phyloP scores from a whole-genome alignment of 495 filamentous ascomycete genomes.

The Penicillium daleae region DNA sequence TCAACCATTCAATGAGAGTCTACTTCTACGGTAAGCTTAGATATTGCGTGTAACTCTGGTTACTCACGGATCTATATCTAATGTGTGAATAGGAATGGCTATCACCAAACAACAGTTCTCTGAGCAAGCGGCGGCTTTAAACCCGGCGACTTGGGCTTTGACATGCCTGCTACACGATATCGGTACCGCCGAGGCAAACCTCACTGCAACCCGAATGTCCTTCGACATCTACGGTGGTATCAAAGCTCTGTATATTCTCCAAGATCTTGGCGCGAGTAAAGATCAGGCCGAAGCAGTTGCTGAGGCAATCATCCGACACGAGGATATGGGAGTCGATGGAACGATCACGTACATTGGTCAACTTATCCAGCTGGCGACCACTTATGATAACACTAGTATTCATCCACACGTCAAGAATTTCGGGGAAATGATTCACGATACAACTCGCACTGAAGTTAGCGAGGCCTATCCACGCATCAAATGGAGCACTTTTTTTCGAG shows the following conservation, averaged over 20 bases:
- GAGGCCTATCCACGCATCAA: constrained; percentile 23
- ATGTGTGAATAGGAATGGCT: constrained; percentile 24
- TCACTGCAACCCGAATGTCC: constrained; percentile 58
- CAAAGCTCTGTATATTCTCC: constrained; percentile 62
- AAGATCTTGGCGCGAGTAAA: constrained; percentile 39
- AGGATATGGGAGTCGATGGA: constrained; percentile 66
- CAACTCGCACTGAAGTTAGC: constrained; percentile 23
- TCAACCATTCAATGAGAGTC: constrained; percentile 76
- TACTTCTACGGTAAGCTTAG: constrained; percentile 62
- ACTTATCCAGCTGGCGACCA: constrained; percentile 75
- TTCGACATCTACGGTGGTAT: constrained; percentile 48
- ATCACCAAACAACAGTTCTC: constrained; percentile 37
- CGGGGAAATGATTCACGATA: constrained; percentile 20
- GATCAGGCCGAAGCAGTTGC: constrained; percentile 57
- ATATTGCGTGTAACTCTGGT: background rate
- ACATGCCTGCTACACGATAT: constrained; percentile 75
- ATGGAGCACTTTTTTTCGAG: constrained; percentile 32
- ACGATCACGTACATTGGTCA: constrained; percentile 68
- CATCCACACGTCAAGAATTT: constrained; percentile 29
- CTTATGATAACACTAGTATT: constrained; percentile 61
- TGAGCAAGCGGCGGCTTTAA: constrained; percentile 18
- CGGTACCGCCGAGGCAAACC: constrained; percentile 64
- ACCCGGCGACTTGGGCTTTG: constrained; percentile 55
- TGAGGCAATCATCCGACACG: constrained; percentile 79
- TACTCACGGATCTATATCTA: background rate